phyloP scores from a whole-genome alignment of 208 protist genomes.

The Leishmania turanica region DNA sequence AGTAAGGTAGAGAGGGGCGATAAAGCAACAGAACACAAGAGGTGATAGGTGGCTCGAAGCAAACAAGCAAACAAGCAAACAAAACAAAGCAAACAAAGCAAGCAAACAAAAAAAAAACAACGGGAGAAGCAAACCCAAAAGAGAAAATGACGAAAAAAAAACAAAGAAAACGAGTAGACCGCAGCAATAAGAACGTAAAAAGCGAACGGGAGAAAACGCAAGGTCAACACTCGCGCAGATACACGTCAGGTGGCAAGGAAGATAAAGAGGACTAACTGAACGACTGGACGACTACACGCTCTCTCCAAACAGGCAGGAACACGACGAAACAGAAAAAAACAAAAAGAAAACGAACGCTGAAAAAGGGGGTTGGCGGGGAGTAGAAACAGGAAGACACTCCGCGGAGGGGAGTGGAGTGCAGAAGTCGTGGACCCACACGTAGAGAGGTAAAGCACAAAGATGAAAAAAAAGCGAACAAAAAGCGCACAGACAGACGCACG shows the following conservation, averaged over 20 bases:
- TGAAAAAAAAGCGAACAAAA: neutral
- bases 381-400: neutral
- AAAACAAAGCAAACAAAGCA: no score
- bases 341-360: constrained; percentile 6
- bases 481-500: neutral
- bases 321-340: neutral
- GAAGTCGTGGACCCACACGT: neutral
- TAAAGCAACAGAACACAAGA: neutral
- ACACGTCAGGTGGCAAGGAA: neutral
- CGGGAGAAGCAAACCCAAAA: no score
- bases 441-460: neutral
- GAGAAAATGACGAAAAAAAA: neutral
- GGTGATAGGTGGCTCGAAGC: neutral
- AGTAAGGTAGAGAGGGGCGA: neutral
- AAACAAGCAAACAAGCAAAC: accelerated
- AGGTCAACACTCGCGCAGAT: neutral
- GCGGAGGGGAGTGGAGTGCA: neutral
- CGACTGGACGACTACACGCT: neutral
- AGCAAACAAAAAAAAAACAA: no score
- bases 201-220: neutral
- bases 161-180: neutral
- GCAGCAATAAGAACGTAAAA: neutral
- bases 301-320: neutral
- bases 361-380: neutral
- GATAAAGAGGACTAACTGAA: neutral